Percentiles rank a stretch among this genome's conserved stretches.
Evolutionary conservation across 371 early-diverging fungal genomes (phyloP).

Genomic region (Paraphysoderma sedebokerense): DNA sequence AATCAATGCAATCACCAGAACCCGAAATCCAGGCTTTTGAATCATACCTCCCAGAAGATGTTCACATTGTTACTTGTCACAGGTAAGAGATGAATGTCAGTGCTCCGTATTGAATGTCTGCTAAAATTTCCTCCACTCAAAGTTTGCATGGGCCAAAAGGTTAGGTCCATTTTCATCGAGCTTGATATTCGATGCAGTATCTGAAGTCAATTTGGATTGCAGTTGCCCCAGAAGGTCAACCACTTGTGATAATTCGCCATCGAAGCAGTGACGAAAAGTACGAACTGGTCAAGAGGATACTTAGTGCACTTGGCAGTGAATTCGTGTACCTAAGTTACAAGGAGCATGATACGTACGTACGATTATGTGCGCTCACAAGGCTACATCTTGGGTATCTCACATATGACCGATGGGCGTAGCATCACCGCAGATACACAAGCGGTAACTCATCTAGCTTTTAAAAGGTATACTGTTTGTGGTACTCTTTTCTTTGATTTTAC

Average conservation of each 20-base stretch:
- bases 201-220: no score
- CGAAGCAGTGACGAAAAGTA: conserved; percentile 40
- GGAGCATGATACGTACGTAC: conserved; percentile 58
- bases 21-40: conserved; percentile 84
- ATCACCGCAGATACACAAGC: conserved; percentile 97
- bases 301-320: conserved; percentile 56
- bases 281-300: conserved; percentile 35
- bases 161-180: no score
- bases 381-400: neutral
- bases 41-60: conserved; percentile 64
- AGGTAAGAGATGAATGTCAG: no score
- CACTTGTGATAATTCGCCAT: conserved; percentile 68
- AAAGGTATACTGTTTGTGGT: conserved; percentile 28
- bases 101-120: no score
- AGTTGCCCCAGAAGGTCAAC: conserved; percentile 69
- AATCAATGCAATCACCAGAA: conserved; percentile 10
- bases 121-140: no score
- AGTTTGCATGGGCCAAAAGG: conserved; percentile 89
- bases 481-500: no score
- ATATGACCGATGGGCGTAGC: neutral
- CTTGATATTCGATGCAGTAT: no score
- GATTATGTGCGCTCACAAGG: no score
- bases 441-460: conserved; percentile 84
- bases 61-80: conserved; percentile 82
- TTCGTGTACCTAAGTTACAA: conserved; percentile 55